phyloP scores from a whole-genome alignment of 2,329 filamentous ascomycete genomes.

The Sporothrix protearum region DNA sequence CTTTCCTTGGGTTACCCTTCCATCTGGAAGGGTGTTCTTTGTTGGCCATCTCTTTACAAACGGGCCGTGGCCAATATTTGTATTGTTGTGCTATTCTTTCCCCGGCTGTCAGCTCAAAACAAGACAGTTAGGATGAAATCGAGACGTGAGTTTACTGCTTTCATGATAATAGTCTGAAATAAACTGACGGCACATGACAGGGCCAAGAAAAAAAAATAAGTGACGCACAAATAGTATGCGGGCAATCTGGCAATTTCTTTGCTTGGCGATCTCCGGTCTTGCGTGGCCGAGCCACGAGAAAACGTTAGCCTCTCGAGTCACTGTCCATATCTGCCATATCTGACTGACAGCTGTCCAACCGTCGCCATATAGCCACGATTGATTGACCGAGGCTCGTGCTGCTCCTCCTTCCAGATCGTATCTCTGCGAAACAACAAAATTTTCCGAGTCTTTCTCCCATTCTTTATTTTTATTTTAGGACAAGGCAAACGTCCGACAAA shows the following conservation, averaged over 20 bases:
- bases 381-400: background rate
- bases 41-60: slow-evolving; percentile 6
- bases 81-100: background rate
- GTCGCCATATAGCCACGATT: slow-evolving; percentile 5
- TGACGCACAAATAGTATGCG: background rate
- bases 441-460: background rate
- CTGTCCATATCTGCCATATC: background rate
- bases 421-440: background rate
- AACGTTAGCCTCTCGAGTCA: no score
- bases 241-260: background rate
- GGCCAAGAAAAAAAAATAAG: background rate
- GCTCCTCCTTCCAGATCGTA: background rate
- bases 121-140: slow-evolving; percentile 6
- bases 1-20: background rate
- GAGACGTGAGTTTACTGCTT: background rate
- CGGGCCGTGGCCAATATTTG: slow-evolving; percentile 8
- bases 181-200: background rate
- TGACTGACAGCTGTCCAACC: background rate
- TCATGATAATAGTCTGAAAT: background rate
- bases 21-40: slow-evolving; percentile 22
- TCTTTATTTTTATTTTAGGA: background rate
- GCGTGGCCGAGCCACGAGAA: background rate
- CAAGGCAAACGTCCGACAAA: background rate
- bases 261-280: background rate
- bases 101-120: background rate